phyloP scores from a whole-genome alignment of 2,329 filamentous ascomycete genomes.

The Fusarium clavum region DNA sequence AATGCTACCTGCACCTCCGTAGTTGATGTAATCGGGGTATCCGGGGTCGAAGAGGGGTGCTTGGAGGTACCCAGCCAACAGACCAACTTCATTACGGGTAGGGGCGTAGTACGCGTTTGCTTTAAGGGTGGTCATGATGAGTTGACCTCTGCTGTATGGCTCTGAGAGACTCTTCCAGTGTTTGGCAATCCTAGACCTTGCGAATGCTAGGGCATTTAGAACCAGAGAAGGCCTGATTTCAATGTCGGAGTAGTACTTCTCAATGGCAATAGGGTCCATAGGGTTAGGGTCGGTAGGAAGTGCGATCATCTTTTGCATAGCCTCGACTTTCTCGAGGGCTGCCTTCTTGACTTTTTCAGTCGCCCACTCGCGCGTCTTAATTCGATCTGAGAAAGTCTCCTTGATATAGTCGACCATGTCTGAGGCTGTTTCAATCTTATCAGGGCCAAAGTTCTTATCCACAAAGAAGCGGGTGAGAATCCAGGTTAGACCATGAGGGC shows the following conservation, averaged over 20 bases:
- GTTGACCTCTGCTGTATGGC: slow-evolving; percentile 69
- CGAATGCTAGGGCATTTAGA: slow-evolving; percentile 65
- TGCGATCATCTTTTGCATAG: slow-evolving; percentile 76
- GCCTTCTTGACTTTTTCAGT: slow-evolving; percentile 68
- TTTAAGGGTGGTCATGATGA: slow-evolving; percentile 69
- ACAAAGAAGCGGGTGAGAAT: slow-evolving; percentile 78
- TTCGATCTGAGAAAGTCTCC: slow-evolving; percentile 69
- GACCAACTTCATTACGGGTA: slow-evolving; percentile 74
- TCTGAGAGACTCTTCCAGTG: slow-evolving; percentile 70
- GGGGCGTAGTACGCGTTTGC: slow-evolving; percentile 76
- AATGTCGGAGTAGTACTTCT: slow-evolving; percentile 67
- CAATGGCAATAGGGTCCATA: slow-evolving; percentile 65
- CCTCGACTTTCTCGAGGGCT: slow-evolving; percentile 72
- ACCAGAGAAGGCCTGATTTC: slow-evolving; percentile 66
- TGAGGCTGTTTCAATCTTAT: slow-evolving; percentile 74
- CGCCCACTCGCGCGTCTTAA: slow-evolving; percentile 73
- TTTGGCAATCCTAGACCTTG: slow-evolving; percentile 58
- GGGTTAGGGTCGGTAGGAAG: slow-evolving; percentile 74
- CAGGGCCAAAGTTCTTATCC: slow-evolving; percentile 73
- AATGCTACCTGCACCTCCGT: slow-evolving; percentile 75
- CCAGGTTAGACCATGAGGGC: slow-evolving; percentile 66
- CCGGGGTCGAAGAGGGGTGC: slow-evolving; percentile 72
- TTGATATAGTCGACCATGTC: slow-evolving; percentile 79
- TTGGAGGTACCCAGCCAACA: slow-evolving; percentile 72
- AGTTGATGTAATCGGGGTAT: slow-evolving; percentile 73